Percentiles rank a stretch among this genome's conserved stretches.
Evolutionary conservation across 108 stramenopile species (phyloP).

Genomic region (Asterionellopsis glacialis): DNA sequence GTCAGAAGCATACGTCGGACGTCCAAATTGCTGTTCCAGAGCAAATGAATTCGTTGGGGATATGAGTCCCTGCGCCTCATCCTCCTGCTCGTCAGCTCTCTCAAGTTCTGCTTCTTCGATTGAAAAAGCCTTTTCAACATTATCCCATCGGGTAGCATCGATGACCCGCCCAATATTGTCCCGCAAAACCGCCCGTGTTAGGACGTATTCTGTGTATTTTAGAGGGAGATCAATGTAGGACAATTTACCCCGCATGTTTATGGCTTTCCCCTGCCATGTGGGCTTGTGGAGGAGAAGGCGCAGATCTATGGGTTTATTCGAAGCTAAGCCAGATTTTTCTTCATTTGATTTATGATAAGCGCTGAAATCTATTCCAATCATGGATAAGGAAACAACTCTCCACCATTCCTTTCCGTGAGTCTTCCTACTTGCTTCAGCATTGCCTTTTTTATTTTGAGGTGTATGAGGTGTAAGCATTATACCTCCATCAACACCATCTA

Average conservation of each 20-base stretch:
- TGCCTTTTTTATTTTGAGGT: no score
- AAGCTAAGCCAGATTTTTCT: no score
- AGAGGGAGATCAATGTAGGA: constrained; percentile 28
- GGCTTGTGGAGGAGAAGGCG: constrained; percentile 38
- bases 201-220: constrained; percentile 45
- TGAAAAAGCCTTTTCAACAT: constrained; percentile 58
- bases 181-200: constrained; percentile 29
- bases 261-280: constrained; percentile 19
- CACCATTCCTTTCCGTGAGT: constrained; percentile 18
- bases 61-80: no score
- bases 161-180: constrained; percentile 44
- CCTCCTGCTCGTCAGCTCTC: background rate
- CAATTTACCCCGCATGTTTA: constrained; percentile 32
- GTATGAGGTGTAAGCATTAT: no score
- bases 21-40: background rate
- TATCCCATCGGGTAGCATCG: constrained; percentile 59
- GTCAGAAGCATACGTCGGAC: constrained; percentile 40
- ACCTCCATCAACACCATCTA: background rate
- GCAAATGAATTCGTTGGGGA: no score
- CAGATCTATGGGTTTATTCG: constrained; percentile 31
- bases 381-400: constrained; percentile 15
- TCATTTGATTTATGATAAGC: background rate
- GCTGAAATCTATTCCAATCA: constrained; percentile 20
- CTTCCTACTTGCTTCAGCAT: background rate
- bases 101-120: constrained; percentile 18